These are phyloP conservation scores for Talaromyces sp. DNA, from an alignment of 2,329 filamentous ascomycete genomes.

Conservation along the genomic window DNA sequence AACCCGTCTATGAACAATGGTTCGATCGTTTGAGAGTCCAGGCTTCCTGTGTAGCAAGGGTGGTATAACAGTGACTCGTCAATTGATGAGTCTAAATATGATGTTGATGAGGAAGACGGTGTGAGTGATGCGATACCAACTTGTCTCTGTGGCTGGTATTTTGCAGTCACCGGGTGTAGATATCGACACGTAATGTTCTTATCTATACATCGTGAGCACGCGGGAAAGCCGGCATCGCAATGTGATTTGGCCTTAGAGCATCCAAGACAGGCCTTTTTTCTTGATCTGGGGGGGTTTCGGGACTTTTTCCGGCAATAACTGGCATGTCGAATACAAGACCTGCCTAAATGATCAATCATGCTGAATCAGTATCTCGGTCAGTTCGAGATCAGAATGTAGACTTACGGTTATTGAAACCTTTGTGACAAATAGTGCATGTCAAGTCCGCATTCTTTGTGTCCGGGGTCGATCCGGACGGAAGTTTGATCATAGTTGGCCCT, in stretches of 20 bases:
- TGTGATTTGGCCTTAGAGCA: slow-evolving; percentile 6
- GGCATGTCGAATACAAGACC: slow-evolving; percentile 1
- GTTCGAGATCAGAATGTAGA: not conserved
- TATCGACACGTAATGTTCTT: slow-evolving; percentile 7
- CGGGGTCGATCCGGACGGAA: not conserved
- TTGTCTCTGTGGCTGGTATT: not conserved
- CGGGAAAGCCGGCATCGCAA: slow-evolving; percentile 1
- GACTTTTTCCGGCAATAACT: slow-evolving; percentile 6
- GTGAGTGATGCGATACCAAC: not conserved
- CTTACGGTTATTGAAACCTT: slow-evolving; percentile 3
- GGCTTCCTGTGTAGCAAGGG: not conserved
- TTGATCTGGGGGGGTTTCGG: not conserved
- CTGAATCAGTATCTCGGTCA: not conserved
- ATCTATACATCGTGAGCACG: slow-evolving; percentile 6
- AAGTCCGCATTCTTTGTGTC: not conserved
- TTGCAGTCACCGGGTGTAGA: not conserved
- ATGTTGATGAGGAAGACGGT: not conserved
- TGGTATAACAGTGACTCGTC: not conserved
- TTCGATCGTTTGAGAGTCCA: not conserved
- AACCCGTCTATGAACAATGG: not conserved
- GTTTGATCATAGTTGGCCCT: not conserved
- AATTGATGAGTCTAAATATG: not conserved
- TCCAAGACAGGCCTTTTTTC: not conserved
- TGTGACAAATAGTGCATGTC: slow-evolving; percentile 3
- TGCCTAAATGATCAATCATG: not conserved